Base-by-base conservation (phyloP, 2,329 filamentous ascomycete genomes). In the Fusarium sp. region DNA sequence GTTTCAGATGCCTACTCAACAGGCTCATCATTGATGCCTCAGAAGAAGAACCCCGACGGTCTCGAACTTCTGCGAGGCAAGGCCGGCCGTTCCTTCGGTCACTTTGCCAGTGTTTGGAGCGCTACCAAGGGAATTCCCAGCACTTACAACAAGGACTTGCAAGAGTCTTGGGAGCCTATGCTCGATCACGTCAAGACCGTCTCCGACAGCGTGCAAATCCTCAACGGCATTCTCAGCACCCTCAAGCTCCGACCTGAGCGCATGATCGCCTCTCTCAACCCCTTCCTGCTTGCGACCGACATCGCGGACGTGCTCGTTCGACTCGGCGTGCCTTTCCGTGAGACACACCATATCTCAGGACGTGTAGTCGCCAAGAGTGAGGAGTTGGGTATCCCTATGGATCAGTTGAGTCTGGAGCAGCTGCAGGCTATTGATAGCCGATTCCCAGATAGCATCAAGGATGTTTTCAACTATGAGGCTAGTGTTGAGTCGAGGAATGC, bases 261-360 rank as follows among this genome's bases (percentile, higher is more conserved):
- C 78, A 94, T 94, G 91, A 79, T 81, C 51, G 89, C 88, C 57
- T 89, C 90, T 0, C 82, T 94, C 30, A 18, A 50, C 18, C 90
- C 89, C 6, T 90, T 91, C 74, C 93, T 94, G 90, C 85, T 94
- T 6, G 91, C 91, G 18, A 90, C 88, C 25, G 88, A 90, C 76
- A 82, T 90, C 31, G 87, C 88, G 41, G 88, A 90, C 76, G 89
- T 88, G 75, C 80, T 90, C 12, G 87, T 90, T 45, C 79, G 86
- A 50, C 89, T 86, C 73, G 88, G 88, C 11, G 42, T 55, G 2
- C 57, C 52, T 4, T 58, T 60, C 83, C 85, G 92, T 45, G 91
- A 93, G 80, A 91, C 91, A 18, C 92, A 94, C 75, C 91, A 93
- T 77, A 91, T 93, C 73, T 90, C 89, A 31, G 91, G 92, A 21